A percentile compares a stretch with the other conserved stretches of the same genome.
phyloP scores from a whole-genome alignment of 2,329 filamentous ascomycete species.

The Aspergillus udagawae region DNA sequence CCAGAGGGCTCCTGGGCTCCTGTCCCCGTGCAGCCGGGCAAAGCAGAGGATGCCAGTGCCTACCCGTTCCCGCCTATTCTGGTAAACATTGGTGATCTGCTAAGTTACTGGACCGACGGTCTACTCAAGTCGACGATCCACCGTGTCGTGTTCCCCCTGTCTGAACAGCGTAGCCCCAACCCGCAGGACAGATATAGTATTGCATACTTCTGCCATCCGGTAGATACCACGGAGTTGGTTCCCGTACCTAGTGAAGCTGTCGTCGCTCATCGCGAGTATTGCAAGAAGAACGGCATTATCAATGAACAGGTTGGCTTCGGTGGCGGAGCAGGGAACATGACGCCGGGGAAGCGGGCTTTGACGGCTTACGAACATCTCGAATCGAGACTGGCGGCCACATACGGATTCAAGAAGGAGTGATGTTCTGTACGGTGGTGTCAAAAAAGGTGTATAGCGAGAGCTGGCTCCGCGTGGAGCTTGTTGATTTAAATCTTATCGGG shows the following conservation, averaged over 20 bases:
- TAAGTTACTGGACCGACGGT: constrained; percentile 87
- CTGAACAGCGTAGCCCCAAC: constrained; percentile 35
- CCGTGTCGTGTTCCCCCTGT: constrained; percentile 68
- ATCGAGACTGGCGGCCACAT: constrained; percentile 55
- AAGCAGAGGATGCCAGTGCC: constrained; percentile 41
- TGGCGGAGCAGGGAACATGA: constrained; percentile 32
- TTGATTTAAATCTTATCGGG: not conserved
- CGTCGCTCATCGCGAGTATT: constrained; percentile 33
- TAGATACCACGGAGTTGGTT: constrained; percentile 52
- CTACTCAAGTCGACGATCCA: constrained; percentile 85
- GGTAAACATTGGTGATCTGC: constrained; percentile 66
- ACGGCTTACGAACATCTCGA: constrained; percentile 59
- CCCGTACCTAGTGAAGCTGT: constrained; percentile 54
- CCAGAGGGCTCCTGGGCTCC: constrained; percentile 56
- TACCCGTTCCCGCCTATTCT: constrained; percentile 66
- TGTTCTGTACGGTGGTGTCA: not conserved
- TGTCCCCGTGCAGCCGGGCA: constrained; percentile 60
- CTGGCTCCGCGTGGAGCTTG: not conserved
- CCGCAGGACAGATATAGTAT: constrained; percentile 54
- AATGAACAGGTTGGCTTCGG: constrained; percentile 41
- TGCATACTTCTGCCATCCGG: constrained; percentile 61
- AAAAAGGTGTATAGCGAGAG: not conserved
- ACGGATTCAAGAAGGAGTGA: constrained; percentile 40
- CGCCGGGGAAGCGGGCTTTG: constrained; percentile 37
- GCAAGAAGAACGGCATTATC: constrained; percentile 20